Conservation (phyloP, 2,329 filamentous ascomycete species). For the Claviceps spartinae region DNA sequence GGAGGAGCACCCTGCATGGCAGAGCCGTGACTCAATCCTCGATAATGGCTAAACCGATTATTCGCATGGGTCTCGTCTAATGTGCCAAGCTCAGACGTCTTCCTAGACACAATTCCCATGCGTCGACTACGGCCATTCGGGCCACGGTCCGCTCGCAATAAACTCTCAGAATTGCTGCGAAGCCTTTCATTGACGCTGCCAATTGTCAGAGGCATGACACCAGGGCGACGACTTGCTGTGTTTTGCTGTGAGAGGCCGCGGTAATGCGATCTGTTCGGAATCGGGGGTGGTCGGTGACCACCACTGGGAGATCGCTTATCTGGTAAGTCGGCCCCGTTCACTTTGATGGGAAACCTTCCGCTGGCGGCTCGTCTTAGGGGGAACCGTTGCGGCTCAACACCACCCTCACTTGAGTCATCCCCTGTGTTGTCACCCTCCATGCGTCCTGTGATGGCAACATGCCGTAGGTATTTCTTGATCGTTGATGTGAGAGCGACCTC, state of each 20-base stretch:
- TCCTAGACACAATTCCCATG: slow-evolving; percentile 51
- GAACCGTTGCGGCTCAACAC: slow-evolving; percentile 61
- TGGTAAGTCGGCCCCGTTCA: slow-evolving; percentile 57
- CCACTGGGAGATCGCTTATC: slow-evolving; percentile 55
- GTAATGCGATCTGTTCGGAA: slow-evolving; percentile 65
- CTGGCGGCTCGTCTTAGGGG: slow-evolving; percentile 48
- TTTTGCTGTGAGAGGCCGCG: slow-evolving; percentile 60
- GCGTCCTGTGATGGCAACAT: slow-evolving; percentile 36
- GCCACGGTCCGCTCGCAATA: slow-evolving; percentile 36
- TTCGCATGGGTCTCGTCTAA: slow-evolving; percentile 49
- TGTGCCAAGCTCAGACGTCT: slow-evolving; percentile 45
- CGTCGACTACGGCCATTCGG: slow-evolving; percentile 43
- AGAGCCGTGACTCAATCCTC: slow-evolving; percentile 54
- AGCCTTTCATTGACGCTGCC: slow-evolving; percentile 55
- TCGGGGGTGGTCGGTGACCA: slow-evolving; percentile 52
- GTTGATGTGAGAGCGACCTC: slow-evolving; percentile 46
- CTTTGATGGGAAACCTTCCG: slow-evolving; percentile 55
- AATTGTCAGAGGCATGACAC: slow-evolving; percentile 57
- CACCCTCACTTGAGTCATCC: slow-evolving; percentile 56
- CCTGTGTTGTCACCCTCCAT: slow-evolving; percentile 42
- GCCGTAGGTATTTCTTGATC: slow-evolving; percentile 47
- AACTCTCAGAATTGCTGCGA: slow-evolving; percentile 51
- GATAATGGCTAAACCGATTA: slow-evolving; percentile 53
- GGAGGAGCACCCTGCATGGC: slow-evolving; percentile 45
- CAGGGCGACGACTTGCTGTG: slow-evolving; percentile 50